phyloP scores from a whole-genome alignment of 345 rosid species.

The Aquilaria malaccensis region DNA sequence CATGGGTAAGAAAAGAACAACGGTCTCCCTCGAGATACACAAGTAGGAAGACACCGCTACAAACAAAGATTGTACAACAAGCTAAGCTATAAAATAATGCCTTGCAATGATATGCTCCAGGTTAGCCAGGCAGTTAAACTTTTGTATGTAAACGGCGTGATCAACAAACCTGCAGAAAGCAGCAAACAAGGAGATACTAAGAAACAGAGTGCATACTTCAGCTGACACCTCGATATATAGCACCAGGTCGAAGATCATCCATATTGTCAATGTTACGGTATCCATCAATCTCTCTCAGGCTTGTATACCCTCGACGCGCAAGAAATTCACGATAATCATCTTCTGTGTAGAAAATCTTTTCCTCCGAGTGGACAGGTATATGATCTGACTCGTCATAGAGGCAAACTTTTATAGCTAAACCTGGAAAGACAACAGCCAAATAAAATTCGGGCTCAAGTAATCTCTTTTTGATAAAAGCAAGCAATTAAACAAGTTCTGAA shows the following conservation, averaged over 20 bases:
- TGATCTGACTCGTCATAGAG: constrained; percentile 82
- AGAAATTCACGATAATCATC: constrained; percentile 87
- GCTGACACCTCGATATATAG: constrained; percentile 64
- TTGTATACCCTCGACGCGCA: constrained; percentile 58
- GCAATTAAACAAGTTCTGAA: not conserved
- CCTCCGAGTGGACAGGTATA: constrained; percentile 78
- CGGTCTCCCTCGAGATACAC: not conserved
- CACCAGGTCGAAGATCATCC: constrained; percentile 89
- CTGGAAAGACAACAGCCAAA: constrained; percentile 26
- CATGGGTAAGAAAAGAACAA: no score
- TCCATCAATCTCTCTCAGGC: constrained; percentile 75
- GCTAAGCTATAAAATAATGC: not conserved
- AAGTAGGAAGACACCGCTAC: not conserved
- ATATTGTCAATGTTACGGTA: constrained; percentile 72
- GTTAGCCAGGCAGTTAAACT: not conserved
- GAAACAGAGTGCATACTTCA: constrained; percentile 21
- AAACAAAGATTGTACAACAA: not conserved
- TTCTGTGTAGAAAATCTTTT: constrained; percentile 76
- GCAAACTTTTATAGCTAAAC: constrained; percentile 75
- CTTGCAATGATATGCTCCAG: not conserved
- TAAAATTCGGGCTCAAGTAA: not conserved
- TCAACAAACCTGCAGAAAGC: constrained; percentile 5
- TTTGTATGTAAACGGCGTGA: not conserved
- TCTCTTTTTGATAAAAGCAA: not conserved
- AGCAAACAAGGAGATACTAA: constrained; percentile 5